A percentile compares a stretch with the other conserved stretches of the same genome.
Conservation (phyloP, 805 yeast species). For the Alloascoidea hylecoeti region DNA sequence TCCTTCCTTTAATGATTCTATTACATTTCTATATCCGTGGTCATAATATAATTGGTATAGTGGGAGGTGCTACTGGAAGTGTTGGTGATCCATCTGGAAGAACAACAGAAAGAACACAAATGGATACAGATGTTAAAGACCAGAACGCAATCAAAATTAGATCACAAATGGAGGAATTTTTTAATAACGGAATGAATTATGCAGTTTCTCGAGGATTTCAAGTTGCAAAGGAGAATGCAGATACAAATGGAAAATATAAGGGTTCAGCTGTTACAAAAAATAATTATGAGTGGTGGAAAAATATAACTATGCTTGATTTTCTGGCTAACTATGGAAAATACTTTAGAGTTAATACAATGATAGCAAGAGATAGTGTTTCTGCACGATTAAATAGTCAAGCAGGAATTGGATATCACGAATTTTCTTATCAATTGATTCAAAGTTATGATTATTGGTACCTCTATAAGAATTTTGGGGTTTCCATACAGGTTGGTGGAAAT, state of each 20-base stretch:
- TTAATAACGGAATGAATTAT: constrained; percentile 45
- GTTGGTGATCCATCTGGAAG: constrained; percentile 98
- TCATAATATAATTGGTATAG: constrained; percentile 67
- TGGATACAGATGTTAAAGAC: constrained; percentile 36
- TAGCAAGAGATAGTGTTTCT: constrained; percentile 78
- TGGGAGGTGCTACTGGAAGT: constrained; percentile 91
- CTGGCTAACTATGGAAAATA: constrained; percentile 62
- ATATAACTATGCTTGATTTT: constrained; percentile 63
- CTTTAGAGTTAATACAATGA: constrained; percentile 76
- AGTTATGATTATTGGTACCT: constrained; percentile 89
- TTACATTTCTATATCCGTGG: constrained; percentile 80
- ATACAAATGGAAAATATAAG: constrained; percentile 10
- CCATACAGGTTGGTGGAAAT: constrained; percentile 82
- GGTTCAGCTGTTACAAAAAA: constrained; percentile 20
- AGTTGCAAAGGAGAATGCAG: constrained; percentile 4
- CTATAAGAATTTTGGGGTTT: constrained; percentile 40
- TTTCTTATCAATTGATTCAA: constrained; percentile 83
- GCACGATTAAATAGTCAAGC: constrained; percentile 50
- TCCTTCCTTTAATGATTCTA: constrained; percentile 74
- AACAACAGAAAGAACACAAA: constrained; percentile 50
- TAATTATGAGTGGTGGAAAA: constrained; percentile 80
- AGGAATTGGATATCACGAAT: constrained; percentile 90
- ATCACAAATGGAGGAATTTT: constrained; percentile 45
- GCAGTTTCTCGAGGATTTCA: constrained; percentile 32
- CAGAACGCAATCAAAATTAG: constrained; percentile 47